Percentiles rank a stretch among this genome's conserved stretches.
phyloP scores from a whole-genome alignment of 805 yeast genomes.

The Wickerhamiella brachini region DNA sequence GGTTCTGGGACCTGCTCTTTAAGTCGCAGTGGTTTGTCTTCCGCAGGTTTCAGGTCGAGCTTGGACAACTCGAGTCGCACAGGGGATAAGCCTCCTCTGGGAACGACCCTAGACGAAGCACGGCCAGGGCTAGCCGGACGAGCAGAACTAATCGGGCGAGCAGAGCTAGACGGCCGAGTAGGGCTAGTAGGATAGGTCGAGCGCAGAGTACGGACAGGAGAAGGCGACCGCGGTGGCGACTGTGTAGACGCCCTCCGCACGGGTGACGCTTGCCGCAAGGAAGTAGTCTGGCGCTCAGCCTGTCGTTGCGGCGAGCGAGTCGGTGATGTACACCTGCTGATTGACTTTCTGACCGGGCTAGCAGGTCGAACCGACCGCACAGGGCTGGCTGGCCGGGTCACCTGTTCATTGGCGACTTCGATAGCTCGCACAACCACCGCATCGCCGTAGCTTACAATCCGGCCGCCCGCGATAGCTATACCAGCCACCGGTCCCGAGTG shows the following conservation, averaged over 20 bases:
- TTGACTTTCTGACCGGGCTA: not conserved
- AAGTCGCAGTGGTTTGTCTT: not conserved
- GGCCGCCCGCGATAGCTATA: constrained; percentile 18
- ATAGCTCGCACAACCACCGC: constrained; percentile 4
- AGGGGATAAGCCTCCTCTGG: not conserved
- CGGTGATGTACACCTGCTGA: not conserved
- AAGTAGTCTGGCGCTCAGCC: too few species aligned
- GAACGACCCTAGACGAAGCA: too few species aligned
- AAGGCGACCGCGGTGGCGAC: not conserved
- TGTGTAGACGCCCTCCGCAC: not conserved
- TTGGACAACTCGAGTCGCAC: not conserved
- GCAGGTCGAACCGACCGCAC: constrained; percentile 4
- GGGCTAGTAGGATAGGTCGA: too few species aligned
- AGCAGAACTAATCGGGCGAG: too few species aligned
- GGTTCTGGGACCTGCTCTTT: not conserved
- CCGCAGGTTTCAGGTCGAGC: not conserved
- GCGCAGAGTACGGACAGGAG: not conserved
- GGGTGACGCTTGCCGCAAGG: not conserved
- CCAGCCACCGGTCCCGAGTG: constrained; percentile 41
- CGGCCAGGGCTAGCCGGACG: too few species aligned
- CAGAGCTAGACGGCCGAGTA: too few species aligned
- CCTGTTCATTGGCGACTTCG: not conserved
- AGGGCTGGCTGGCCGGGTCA: constrained; percentile 3
- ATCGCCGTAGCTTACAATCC: constrained; percentile 11
- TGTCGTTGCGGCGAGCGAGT: not conserved